These are phyloP conservation scores for Aspergillus fumigatiaffinis DNA, from an alignment of 2,329 filamentous ascomycete genomes.

Conservation along the genomic window DNA sequence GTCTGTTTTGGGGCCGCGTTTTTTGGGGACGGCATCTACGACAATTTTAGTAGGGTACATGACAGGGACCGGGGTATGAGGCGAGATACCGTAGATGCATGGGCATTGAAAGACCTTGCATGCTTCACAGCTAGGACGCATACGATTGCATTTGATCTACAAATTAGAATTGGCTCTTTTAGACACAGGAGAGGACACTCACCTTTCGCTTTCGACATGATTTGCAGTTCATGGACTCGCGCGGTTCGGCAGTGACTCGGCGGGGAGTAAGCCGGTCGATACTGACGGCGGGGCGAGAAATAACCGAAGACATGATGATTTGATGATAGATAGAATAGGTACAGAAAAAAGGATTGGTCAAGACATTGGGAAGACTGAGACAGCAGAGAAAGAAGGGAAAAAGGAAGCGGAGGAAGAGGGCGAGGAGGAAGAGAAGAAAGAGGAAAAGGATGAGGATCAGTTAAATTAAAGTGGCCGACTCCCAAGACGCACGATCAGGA, in stretches of 20 bases:
- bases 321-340: neutral
- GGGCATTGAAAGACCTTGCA: constrained; percentile 86
- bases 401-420: constrained; percentile 1
- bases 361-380: neutral
- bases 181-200: constrained; percentile 20
- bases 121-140: constrained; percentile 80
- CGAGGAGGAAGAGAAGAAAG: neutral
- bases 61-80: neutral
- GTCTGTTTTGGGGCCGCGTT: constrained; percentile 84
- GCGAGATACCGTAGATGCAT: constrained; percentile 74
- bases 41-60: constrained; percentile 30
- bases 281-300: constrained; percentile 73
- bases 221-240: constrained; percentile 94
- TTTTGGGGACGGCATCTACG: constrained; percentile 77
- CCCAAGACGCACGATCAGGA: neutral
- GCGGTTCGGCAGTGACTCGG: constrained; percentile 68
- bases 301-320: constrained; percentile 26
- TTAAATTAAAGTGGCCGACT: no score
- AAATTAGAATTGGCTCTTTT: constrained; percentile 1
- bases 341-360: neutral
- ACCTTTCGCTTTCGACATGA: constrained; percentile 91
- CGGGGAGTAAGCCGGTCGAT: constrained; percentile 74
- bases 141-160: constrained; percentile 82
- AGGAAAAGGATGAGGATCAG: constrained; percentile 1
- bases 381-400: neutral